These are phyloP conservation scores for Persicaria maculosa DNA, from an alignment of 148 eudicot genomes.

Conservation along the genomic window DNA sequence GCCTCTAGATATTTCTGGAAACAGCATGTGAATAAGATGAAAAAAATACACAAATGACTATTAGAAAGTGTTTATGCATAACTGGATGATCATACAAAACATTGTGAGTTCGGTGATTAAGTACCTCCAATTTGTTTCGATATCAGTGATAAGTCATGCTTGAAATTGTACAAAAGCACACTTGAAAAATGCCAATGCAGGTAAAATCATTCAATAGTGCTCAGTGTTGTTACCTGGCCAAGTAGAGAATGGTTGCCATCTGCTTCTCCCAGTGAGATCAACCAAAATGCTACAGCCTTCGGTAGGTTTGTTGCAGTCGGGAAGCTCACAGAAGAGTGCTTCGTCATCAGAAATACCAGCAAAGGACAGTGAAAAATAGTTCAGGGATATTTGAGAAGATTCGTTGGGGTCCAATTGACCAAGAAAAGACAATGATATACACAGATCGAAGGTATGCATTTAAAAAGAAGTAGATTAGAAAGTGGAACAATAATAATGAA, in stretches of 20 bases:
- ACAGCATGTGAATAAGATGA: not conserved
- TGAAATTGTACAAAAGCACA: not conserved
- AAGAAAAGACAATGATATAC: constrained; percentile 33
- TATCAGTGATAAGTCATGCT: not conserved
- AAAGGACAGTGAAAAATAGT: constrained; percentile 62
- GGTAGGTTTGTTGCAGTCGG: constrained; percentile 44
- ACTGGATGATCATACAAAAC: no score
- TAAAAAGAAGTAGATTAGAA: constrained; percentile 21
- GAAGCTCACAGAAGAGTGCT: constrained; percentile 49
- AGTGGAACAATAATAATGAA: not conserved
- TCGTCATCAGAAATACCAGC: constrained; percentile 30
- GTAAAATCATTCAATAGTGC: not conserved
- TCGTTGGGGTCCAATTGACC: constrained; percentile 23
- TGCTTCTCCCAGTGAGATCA: constrained; percentile 46
- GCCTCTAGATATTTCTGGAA: constrained; percentile 53
- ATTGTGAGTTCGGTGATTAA: no score
- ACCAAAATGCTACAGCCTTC: constrained; percentile 51
- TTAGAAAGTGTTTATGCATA: not conserved
- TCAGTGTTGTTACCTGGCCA: constrained; percentile 36
- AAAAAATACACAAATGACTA: not conserved
- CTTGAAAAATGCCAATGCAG: not conserved
- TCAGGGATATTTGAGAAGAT: constrained; percentile 39
- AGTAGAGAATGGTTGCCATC: constrained; percentile 75
- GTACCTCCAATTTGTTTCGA: no score
- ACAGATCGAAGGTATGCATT: constrained; percentile 46